Evolutionary conservation across 805 yeast genomes (phyloP).

Genomic region (Candida ortonii): DNA sequence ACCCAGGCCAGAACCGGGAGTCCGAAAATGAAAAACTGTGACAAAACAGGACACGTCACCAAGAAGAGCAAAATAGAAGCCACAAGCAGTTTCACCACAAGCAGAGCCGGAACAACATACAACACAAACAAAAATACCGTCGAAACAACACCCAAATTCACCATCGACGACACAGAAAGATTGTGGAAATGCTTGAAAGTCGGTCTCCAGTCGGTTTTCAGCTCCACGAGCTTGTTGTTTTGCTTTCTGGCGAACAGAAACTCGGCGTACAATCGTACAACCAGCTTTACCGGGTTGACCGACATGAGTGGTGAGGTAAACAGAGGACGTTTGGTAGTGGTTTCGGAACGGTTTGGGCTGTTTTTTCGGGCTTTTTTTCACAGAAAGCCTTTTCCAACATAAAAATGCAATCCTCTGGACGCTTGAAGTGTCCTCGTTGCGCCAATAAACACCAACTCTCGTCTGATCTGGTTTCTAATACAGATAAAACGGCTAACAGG

Average conservation of each 20-base stretch:
- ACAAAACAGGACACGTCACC: conserved; percentile 65
- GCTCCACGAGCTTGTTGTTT: conserved; percentile 19
- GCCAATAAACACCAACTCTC: too few species aligned
- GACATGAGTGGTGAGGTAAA: conserved; percentile 3
- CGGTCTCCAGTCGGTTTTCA: conserved; percentile 22
- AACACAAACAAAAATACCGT: conserved; percentile 58
- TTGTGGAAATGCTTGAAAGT: conserved; percentile 21
- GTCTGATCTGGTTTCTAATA: too few species aligned
- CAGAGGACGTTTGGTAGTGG: too few species aligned
- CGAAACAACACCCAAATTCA: conserved; percentile 35
- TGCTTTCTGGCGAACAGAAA: conserved; percentile 17
- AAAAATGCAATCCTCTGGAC: too few species aligned
- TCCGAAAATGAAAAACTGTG: conserved; percentile 81
- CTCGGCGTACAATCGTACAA: conserved; percentile 22
- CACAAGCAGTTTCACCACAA: conserved; percentile 34
- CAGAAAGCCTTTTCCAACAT: too few species aligned
- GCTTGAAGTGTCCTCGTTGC: too few species aligned
- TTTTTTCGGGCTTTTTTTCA: too few species aligned
- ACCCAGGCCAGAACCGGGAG: conserved; percentile 86
- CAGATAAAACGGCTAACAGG: too few species aligned
- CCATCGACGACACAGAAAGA: conserved; percentile 40
- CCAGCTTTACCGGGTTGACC: conserved; percentile 16
- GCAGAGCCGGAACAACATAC: conserved; percentile 52
- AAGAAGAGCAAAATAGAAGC: conserved; percentile 45
- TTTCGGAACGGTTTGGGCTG: too few species aligned